Base-by-base conservation (phyloP, 139 green algal genomes). In the Dunaliella primolecta region DNA sequence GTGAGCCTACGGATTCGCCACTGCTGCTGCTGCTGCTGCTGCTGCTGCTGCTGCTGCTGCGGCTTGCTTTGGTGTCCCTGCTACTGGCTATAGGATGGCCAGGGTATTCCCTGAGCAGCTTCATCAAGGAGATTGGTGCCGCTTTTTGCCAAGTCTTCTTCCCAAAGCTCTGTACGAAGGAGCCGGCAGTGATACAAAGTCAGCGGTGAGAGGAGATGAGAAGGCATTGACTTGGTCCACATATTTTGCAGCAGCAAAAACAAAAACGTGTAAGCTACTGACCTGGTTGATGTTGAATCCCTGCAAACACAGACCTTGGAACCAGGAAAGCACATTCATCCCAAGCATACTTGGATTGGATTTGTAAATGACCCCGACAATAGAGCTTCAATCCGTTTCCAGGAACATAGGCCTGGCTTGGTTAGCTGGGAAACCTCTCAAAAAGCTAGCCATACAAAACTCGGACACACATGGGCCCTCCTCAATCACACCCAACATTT, bases 141-240 rank as follows among this genome's bases (percentile, higher is more conserved):
- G 46, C 46, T 64, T 64, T 64, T 7, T 7, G 46, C 46, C 46
- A 64, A 15, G 15, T 7, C 46, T 64, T 64, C 46, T 64, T 64
- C 20, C 71, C 71, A 11, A 46, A 27, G 64, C 64, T 87, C 36
- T 84, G 31, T 78, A 84, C n/a, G 77, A 87, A 80, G 21, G 78
- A 78, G 15, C 3, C n/a, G 36, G 84, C 7, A 32, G 75, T 74
- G 30, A 75, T 33, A n/a, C n/a, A 30, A 71, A 87, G 56, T 76
- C 30, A 34, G 57, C 7, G 24, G 3, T 80, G 31, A 3, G 7
- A 80, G 75, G 30, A 38, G 3, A 24, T 25, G 75, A 70, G 57
- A 64, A 55, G 21, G 34, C 34, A 64, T n/a, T 64, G 3, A 81
- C 64, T 20, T 55, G 34, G 77, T 81, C 15, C 77, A 81, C 11